These are phyloP conservation scores for Globisporangium camurandrum DNA, from an alignment of 352 stramenopile genomes.

Conservation along the genomic window DNA sequence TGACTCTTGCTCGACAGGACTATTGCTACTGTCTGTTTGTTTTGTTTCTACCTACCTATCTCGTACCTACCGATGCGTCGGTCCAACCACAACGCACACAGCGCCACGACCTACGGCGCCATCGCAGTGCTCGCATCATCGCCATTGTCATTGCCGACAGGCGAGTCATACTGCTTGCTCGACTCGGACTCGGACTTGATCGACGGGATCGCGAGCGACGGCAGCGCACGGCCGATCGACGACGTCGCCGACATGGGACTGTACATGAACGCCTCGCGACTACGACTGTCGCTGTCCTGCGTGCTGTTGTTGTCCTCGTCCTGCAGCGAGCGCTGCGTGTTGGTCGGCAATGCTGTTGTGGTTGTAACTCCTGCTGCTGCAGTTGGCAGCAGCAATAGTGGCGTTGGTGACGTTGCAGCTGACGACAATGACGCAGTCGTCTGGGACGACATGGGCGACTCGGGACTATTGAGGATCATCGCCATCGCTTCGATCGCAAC, in stretches of 20 bases:
- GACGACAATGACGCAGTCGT: background rate
- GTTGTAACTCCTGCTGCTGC: background rate
- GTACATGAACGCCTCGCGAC: constrained; percentile 10
- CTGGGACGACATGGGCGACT: constrained; percentile 9
- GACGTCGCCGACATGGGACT: constrained; percentile 13
- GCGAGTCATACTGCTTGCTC: background rate
- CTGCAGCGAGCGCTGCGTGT: no score
- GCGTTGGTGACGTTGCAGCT: background rate
- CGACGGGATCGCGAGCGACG: constrained; percentile 13
- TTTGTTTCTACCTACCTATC: no score
- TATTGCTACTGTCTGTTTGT: no score
- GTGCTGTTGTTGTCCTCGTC: no score
- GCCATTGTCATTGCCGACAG: background rate
- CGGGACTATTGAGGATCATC: constrained; percentile 67
- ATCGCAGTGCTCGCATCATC: background rate
- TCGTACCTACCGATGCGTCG: no score
- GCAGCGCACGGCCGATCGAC: constrained; percentile 13
- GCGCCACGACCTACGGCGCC: background rate
- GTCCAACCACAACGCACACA: no score
- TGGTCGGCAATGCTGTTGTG: background rate
- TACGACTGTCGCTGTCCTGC: background rate
- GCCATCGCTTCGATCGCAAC: constrained; percentile 47
- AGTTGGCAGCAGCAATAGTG: background rate
- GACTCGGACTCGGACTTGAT: constrained; percentile 1
- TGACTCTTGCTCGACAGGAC: no score